A percentile compares a stretch with the other conserved stretches of the same genome.
These are phyloP conservation scores for Wickerhamiella allomyrinae DNA, from an alignment of 805 yeast species.

Conservation along the genomic window DNA sequence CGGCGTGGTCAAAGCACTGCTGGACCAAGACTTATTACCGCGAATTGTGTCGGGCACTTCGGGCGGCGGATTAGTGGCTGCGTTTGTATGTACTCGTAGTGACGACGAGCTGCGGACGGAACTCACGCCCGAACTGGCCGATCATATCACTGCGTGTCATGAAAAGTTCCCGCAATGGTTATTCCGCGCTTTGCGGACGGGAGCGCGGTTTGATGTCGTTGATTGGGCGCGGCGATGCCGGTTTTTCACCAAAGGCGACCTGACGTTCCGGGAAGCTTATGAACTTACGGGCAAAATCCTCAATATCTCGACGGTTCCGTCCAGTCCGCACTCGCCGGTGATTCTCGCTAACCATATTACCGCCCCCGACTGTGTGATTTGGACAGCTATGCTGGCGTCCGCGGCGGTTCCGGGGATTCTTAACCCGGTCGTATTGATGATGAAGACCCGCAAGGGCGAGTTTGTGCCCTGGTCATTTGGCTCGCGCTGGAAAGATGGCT, in stretches of 20 bases:
- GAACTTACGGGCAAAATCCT: conserved; percentile 54
- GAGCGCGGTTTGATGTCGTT: conserved; percentile 63
- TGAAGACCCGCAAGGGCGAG: conserved; percentile 33
- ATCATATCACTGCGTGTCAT: conserved; percentile 54
- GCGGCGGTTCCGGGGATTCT: conserved; percentile 75
- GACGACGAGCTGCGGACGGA: conserved; percentile 46
- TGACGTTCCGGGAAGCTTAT: conserved; percentile 57
- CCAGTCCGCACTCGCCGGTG: conserved; percentile 70
- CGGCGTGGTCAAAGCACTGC: conserved; percentile 57
- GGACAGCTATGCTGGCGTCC: conserved; percentile 65
- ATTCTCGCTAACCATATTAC: conserved; percentile 64
- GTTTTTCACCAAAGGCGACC: conserved; percentile 61
- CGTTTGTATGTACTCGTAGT: conserved; percentile 54
- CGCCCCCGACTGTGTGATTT: conserved; percentile 67
- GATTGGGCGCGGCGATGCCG: conserved; percentile 56
- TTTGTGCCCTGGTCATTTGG: conserved; percentile 61
- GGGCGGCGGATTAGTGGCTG: conserved; percentile 71
- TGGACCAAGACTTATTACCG: conserved; percentile 55
- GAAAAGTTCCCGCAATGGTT: conserved; percentile 48
- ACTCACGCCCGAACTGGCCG: conserved; percentile 46
- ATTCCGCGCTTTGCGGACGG: conserved; percentile 55
- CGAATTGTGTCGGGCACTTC: conserved; percentile 62
- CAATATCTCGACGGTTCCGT: conserved; percentile 66
- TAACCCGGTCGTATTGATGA: conserved; percentile 69
- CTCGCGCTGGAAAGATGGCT: conserved; percentile 66